Evolutionary conservation across 2,329 filamentous ascomycete genomes (phyloP).

Genomic region (Exophiala oligosperma): DNA sequence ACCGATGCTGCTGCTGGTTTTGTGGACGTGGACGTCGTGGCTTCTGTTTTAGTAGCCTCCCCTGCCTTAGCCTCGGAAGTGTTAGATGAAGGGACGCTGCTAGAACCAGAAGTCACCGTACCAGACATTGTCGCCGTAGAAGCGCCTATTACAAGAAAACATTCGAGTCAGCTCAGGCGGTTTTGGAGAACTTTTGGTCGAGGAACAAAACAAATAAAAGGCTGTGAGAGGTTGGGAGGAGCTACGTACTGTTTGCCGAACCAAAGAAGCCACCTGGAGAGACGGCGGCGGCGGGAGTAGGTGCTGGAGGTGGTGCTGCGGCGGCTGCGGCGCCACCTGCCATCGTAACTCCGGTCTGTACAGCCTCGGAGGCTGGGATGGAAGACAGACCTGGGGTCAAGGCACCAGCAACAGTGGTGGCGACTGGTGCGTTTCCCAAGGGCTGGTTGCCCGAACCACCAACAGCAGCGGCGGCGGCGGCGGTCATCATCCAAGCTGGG

Average conservation of each 20-base stretch:
- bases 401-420: constrained; percentile 13
- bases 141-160: not conserved
- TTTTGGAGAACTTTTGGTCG: too few species aligned
- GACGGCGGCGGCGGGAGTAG: constrained; percentile 10
- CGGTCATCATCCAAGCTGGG: not conserved
- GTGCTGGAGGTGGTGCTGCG: constrained; percentile 2
- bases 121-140: constrained; percentile 14
- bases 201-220: too few species aligned
- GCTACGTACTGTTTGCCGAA: constrained; percentile 12
- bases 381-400: constrained; percentile 24
- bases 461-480: not conserved
- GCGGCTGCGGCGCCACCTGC: constrained; percentile 10
- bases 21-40: constrained; percentile 6
- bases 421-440: constrained; percentile 14
- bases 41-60: constrained; percentile 12
- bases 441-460: not conserved
- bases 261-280: constrained; percentile 16
- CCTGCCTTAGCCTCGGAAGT: constrained; percentile 19
- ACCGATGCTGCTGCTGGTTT: not conserved
- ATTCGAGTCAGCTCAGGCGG: not conserved
- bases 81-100: constrained; percentile 21
- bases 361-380: constrained; percentile 24
- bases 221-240: not conserved
- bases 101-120: constrained; percentile 20
- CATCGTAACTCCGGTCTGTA: constrained; percentile 23